Base-by-base conservation (phyloP, 768 basidiomycete species). In the Termitomyces sp. region DNA sequence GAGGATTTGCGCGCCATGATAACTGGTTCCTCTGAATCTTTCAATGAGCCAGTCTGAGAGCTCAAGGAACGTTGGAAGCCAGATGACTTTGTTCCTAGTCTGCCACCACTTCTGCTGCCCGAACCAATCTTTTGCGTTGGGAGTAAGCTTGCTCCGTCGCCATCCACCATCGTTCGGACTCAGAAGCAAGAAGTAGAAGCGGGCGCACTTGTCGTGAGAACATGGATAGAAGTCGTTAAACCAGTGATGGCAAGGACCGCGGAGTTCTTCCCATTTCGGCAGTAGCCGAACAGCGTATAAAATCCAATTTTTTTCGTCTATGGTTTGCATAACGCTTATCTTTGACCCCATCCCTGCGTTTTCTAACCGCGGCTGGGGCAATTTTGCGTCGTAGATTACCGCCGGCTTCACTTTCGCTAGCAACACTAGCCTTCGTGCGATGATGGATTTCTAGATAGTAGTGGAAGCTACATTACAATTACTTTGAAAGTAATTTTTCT, bases 401-500 rank as follows among this genome's bases (percentile, higher is more conserved):
- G 52, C 59, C 48, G 64, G 83, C 83, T 83, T 82, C 84, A 70
- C 83, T 77, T 85, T 85, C 83, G 83, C 84, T 85, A 85, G 84
- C 84, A 83, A 79, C 83, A 73, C 81, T 84, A 85, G 79, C 72
- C 73, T 70, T 70, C 67, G 63, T 72, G 76, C 78, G 49, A 82
- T 84, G 82, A 85, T 81, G 82, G 81, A 76, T 78, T 84, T 79
- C 84, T 85, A 85, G 84, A 85, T 85, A 85, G 84, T 85, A 75
- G 81, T 77, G 82, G 71, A 77, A 84, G 81, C 79, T 74, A 85
- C 80, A 83, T 66, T 39, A 11, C 21, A n/a, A 10, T 17, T 11
- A 32, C 12, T 1, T 19, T n/a, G n/a, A n/a, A n/a, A n/a, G n/a
- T n/a, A n/a, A n/a, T n/a, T n/a, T n/a, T n/a, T n/a, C n/a, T n/a